These are phyloP conservation scores for sunflower (Helianthus annuus) DNA, from an alignment of 129 eudicot species.

Conservation along the genomic window HanXRQr2.0-SUNRISE NC_035445.2:167795517-167796016, in stretches of 20 bases:
- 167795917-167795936: slow-evolving; percentile 26
- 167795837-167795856: not conserved
- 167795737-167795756: too few species aligned
- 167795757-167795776: not conserved
- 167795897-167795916: slow-evolving; percentile 82
- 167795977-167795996: not conserved
- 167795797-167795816: not conserved
- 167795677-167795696: not conserved
- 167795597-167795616: not conserved
- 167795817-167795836: not conserved
- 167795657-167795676: not conserved
- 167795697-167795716: not conserved
- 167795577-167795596: not conserved
- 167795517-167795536: not conserved
- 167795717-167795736: not conserved
- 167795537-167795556: not conserved
- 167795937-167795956: not conserved
- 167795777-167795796: not conserved
- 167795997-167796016: not conserved
- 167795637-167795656: not conserved
- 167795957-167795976: not conserved
- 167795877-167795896: slow-evolving; percentile 76
- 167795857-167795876: slow-evolving; percentile 59
- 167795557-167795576: not conserved
- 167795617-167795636: not conserved